phyloP scores from a whole-genome alignment of 75 land plant species.

The Isoetes taiwanensis region DNA sequence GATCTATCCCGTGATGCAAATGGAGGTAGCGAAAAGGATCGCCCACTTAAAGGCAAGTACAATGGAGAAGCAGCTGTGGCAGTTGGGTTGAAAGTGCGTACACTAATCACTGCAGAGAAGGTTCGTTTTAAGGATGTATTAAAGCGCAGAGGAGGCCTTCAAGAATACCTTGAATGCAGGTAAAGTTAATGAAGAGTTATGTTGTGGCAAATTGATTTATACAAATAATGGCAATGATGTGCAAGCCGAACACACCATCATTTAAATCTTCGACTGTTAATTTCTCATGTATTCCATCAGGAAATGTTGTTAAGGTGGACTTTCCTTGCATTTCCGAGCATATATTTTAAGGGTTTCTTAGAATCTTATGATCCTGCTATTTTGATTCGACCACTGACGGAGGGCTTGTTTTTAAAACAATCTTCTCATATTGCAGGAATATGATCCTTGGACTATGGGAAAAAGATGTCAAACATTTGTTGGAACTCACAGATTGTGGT shows the following conservation, averaged over 20 bases:
- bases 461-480: conserved; percentile 58
- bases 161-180: conserved; percentile 95
- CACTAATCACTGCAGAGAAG: conserved; percentile 54
- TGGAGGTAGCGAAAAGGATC: conserved; percentile 18
- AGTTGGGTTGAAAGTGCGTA: conserved; percentile 69
- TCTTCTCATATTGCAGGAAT: conserved; percentile 81
- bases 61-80: conserved; percentile 74
- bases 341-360: too few species aligned
- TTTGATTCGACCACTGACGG: not conserved
- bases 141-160: conserved; percentile 81
- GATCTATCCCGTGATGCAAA: conserved; percentile 24
- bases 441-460: conserved; percentile 65
- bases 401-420: too few species aligned
- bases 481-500: conserved; percentile 65
- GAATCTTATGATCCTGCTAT: not conserved
- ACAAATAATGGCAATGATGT: too few species aligned
- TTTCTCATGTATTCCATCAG: not conserved
- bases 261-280: not conserved
- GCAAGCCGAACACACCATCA: not conserved
- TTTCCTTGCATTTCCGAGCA: not conserved
- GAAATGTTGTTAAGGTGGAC: not conserved
- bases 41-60: conserved; percentile 13
- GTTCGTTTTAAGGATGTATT: conserved; percentile 80
- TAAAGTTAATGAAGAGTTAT: too few species aligned
- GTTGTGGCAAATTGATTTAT: too few species aligned